Conservation (phyloP, 805 yeast species). For the Hanseniaspora valbyensis region DNA sequence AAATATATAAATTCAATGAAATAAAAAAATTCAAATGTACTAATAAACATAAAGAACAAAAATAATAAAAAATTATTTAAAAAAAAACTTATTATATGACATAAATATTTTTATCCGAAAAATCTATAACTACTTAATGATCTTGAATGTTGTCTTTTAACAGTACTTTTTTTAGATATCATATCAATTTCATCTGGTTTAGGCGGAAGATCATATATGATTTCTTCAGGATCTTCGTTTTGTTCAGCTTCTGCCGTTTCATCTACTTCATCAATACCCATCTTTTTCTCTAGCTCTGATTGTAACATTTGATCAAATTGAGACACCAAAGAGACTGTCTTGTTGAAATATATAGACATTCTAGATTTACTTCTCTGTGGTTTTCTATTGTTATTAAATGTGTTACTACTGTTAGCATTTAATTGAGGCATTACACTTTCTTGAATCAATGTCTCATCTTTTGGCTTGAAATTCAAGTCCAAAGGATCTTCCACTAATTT, state of each 20-base stretch:
- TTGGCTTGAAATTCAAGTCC: constrained; percentile 5
- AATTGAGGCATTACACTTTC: background rate
- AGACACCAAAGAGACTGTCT: constrained; percentile 35
- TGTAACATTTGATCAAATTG: constrained; percentile 59
- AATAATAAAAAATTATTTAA: background rate
- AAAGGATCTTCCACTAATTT: background rate
- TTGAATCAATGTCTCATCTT: background rate
- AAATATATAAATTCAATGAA: constrained; percentile 3
- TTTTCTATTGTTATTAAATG: constrained; percentile 7
- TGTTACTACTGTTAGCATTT: background rate
- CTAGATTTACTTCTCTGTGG: constrained; percentile 12
- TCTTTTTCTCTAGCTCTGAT: constrained; percentile 50
- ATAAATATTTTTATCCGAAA: constrained; percentile 6
- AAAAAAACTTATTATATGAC: too few species aligned
- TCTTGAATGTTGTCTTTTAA: constrained; percentile 7
- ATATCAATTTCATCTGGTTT: constrained; percentile 12
- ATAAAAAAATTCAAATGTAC: background rate
- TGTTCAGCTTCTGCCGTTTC: constrained; percentile 14
- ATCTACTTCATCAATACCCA: constrained; percentile 28
- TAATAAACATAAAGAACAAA: background rate
- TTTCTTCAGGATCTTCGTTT: constrained; percentile 2
- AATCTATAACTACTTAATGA: constrained; percentile 14
- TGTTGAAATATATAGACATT: constrained; percentile 16
- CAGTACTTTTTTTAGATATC: background rate
- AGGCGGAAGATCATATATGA: constrained; percentile 7